Conservation (phyloP, 495 filamentous ascomycete species). For the Penicillium odoratum region DNA sequence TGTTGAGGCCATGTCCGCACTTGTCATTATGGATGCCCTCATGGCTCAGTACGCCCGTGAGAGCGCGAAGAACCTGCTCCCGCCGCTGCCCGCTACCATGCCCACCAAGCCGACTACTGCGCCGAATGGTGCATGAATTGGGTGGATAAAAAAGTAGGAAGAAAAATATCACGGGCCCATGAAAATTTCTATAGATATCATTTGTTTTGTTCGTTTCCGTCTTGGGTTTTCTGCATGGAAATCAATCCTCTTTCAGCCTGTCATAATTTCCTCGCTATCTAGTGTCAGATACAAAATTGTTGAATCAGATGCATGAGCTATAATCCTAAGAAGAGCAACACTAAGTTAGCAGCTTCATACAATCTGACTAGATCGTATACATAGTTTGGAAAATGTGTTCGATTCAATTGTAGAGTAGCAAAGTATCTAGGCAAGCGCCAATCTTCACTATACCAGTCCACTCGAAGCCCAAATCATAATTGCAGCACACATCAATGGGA, state of each 20-base stretch:
- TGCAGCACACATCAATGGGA: neutral
- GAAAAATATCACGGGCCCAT: slow-evolving; percentile 5
- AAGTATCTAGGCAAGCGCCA: slow-evolving; percentile 13
- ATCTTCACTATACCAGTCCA: slow-evolving; percentile 2
- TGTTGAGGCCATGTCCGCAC: slow-evolving; percentile 91
- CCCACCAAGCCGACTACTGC: slow-evolving; percentile 35
- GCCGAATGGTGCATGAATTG: slow-evolving; percentile 20
- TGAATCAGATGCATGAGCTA: slow-evolving; percentile 27
- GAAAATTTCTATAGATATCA: slow-evolving; percentile 19
- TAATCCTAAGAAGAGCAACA: slow-evolving; percentile 10
- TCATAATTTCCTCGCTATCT: slow-evolving; percentile 18
- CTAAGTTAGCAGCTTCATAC: neutral
- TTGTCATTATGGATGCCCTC: slow-evolving; percentile 90
- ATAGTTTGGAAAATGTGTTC: no score
- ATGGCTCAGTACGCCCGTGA: slow-evolving; percentile 78
- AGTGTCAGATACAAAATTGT: slow-evolving; percentile 17
- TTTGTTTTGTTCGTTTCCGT: neutral
- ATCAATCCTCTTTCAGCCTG: slow-evolving; percentile 1
- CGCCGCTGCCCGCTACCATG: slow-evolving; percentile 38
- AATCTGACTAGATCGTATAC: no score
- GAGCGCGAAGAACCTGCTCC: slow-evolving; percentile 43
- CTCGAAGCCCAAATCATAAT: neutral
- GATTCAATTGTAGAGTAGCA: slow-evolving; percentile 3
- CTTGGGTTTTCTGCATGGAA: neutral
- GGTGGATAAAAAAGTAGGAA: neutral